Conservation (phyloP, 2,329 filamentous ascomycete species). For the Trichoderma sp. region DNA sequence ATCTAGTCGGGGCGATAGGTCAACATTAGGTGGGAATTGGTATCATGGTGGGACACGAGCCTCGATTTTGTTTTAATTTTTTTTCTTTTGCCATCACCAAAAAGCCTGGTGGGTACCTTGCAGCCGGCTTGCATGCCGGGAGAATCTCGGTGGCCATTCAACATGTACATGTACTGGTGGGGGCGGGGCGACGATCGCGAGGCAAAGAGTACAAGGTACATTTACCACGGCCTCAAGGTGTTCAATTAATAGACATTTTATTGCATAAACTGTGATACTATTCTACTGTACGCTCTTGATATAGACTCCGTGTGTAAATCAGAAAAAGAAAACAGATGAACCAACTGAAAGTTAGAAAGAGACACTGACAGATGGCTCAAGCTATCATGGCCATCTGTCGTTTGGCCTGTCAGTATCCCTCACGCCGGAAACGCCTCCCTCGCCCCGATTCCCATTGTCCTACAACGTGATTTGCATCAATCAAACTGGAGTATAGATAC, state of each 20-base stretch:
- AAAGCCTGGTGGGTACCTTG: neutral
- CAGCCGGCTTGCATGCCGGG: slow-evolving; percentile 15
- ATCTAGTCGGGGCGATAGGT: neutral
- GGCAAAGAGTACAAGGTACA: neutral
- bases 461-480: slow-evolving; percentile 8
- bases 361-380: neutral
- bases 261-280: neutral
- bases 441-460: slow-evolving; percentile 6
- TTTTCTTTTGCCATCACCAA: slow-evolving; percentile 4
- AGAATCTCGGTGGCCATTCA: slow-evolving; percentile 14
- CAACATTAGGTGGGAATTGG: neutral
- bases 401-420: slow-evolving; percentile 1
- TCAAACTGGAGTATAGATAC: neutral
- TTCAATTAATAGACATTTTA: neutral
- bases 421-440: slow-evolving; percentile 15
- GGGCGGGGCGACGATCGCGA: neutral
- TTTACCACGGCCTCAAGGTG: neutral
- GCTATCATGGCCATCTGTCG: neutral
- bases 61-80: neutral
- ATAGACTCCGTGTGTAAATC: slow-evolving; percentile 2
- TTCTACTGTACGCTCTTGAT: slow-evolving; percentile 2
- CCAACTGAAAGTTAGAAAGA: neutral
- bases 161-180: neutral
- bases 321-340: slow-evolving; percentile 6
- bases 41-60: slow-evolving; percentile 20